Evolutionary conservation across 768 basidiomycete genomes (phyloP).

Genomic region (Kwoniella sp.): DNA sequence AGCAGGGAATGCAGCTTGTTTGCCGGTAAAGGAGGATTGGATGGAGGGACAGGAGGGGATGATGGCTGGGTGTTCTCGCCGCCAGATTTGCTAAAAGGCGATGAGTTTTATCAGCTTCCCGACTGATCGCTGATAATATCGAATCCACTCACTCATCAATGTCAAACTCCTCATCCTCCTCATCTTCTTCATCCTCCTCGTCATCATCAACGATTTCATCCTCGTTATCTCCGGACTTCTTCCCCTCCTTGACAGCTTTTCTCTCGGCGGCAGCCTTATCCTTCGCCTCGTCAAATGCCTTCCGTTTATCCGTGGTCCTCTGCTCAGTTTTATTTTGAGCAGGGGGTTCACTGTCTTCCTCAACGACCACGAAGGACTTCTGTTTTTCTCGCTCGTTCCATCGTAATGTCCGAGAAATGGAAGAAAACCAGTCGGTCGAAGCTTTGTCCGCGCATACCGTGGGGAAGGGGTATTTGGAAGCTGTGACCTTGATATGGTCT

Average conservation of each 20-base stretch:
- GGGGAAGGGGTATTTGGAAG: constrained; percentile 96
- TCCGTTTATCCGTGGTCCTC: background rate
- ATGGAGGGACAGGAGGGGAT: constrained; percentile 26
- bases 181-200: constrained; percentile 60
- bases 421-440: constrained; percentile 97
- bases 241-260: constrained; percentile 10
- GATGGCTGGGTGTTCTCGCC: constrained; percentile 57
- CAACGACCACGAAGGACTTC: constrained; percentile 97
- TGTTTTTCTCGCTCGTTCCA: constrained; percentile 99
- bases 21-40: background rate
- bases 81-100: constrained; percentile 61
- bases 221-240: constrained; percentile 6
- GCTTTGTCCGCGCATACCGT: constrained; percentile 98
- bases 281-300: constrained; percentile 9
- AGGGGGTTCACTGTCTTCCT: constrained; percentile 69
- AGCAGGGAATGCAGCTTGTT: constrained; percentile 31
- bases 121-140: too few species aligned
- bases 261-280: constrained; percentile 13
- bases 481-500: constrained; percentile 97
- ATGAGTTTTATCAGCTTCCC: background rate
- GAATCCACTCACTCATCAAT: constrained; percentile 72
- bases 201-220: constrained; percentile 53
- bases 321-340: constrained; percentile 1
- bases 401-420: constrained; percentile 92
- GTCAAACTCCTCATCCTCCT: constrained; percentile 80